These are phyloP conservation scores for Calonectria ilicicola DNA, from an alignment of 2,329 filamentous ascomycete species.

Conservation along the genomic window DNA sequence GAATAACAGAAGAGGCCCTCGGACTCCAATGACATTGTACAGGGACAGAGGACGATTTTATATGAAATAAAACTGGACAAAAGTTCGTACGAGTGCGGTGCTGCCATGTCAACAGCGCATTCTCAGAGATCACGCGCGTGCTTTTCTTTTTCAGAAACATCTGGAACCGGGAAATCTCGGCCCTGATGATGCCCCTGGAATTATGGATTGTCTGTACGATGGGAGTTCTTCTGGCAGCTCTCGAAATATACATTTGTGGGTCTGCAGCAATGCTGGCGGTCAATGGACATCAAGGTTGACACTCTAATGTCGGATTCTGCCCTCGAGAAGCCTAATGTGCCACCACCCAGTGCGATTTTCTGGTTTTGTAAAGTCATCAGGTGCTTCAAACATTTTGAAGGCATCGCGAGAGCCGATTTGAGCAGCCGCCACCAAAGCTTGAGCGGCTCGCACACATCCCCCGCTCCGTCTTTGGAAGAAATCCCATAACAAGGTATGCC, in stretches of 20 bases:
- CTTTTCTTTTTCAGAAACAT: constrained; percentile 20
- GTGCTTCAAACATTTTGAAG: neutral
- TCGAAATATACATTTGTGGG: neutral
- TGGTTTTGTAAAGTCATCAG: neutral
- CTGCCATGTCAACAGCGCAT: neutral
- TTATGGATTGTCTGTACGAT: constrained; percentile 4
- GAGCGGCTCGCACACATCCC: neutral
- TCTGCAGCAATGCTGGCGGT: neutral
- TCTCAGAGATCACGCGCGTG: constrained; percentile 14
- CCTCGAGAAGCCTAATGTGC: constrained; percentile 1
- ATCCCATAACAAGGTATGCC: neutral
- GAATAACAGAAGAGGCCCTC: too few relatives aligned
- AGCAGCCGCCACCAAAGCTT: neutral
- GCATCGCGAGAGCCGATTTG: neutral
- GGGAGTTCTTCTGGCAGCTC: neutral
- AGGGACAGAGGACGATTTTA: neutral
- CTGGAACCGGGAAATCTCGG: constrained; percentile 11
- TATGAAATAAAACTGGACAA: neutral
- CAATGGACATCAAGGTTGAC: neutral
- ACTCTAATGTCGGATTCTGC: neutral
- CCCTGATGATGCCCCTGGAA: constrained; percentile 23
- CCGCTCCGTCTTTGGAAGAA: neutral
- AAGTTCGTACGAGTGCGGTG: constrained; percentile 19
- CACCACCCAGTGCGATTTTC: neutral
- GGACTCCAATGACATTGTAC: too few relatives aligned